Percentiles rank a stretch among this genome's conserved stretches.
Evolutionary conservation across 179 eudicot genomes (phyloP).

Genomic region (Spinacia oleracea): DNA sequence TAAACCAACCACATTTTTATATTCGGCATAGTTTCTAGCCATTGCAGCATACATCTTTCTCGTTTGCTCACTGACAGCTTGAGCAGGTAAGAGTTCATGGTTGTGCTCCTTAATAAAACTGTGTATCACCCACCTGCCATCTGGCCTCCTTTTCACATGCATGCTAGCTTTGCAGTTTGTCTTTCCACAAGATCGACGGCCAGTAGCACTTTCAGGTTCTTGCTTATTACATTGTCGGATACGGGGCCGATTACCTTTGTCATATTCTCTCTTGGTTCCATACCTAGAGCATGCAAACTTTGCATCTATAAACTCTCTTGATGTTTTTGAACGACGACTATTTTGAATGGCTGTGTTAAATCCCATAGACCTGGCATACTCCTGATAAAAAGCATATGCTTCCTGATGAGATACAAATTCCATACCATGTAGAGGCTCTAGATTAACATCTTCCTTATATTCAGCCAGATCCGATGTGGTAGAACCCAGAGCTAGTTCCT

Average conservation of each 20-base stretch:
- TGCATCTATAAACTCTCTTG: constrained; percentile 91
- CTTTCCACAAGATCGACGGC: constrained; percentile 56
- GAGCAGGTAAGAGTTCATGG: constrained; percentile 71
- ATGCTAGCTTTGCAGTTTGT: constrained; percentile 77
- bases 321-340: constrained; percentile 92
- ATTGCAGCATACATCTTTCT: constrained; percentile 53
- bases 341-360: constrained; percentile 90
- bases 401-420: constrained; percentile 93
- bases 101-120: constrained; percentile 68
- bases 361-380: constrained; percentile 93
- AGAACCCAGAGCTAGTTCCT: constrained; percentile 47
- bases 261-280: constrained; percentile 91
- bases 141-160: constrained; percentile 68
- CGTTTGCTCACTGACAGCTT: constrained; percentile 84
- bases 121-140: constrained; percentile 71
- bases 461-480: constrained; percentile 47
- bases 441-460: constrained; percentile 59
- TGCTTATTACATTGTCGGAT: constrained; percentile 54
- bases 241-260: constrained; percentile 71
- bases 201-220: constrained; percentile 56
- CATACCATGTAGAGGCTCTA: constrained; percentile 93
- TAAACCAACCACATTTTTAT: constrained; percentile 36
- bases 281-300: constrained; percentile 97
- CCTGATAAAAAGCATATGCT: constrained; percentile 93
- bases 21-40: constrained; percentile 48